These are phyloP conservation scores for Trichoderma harzianum DNA, from an alignment of 2,329 filamentous ascomycete species.

Conservation along the genomic window DNA sequence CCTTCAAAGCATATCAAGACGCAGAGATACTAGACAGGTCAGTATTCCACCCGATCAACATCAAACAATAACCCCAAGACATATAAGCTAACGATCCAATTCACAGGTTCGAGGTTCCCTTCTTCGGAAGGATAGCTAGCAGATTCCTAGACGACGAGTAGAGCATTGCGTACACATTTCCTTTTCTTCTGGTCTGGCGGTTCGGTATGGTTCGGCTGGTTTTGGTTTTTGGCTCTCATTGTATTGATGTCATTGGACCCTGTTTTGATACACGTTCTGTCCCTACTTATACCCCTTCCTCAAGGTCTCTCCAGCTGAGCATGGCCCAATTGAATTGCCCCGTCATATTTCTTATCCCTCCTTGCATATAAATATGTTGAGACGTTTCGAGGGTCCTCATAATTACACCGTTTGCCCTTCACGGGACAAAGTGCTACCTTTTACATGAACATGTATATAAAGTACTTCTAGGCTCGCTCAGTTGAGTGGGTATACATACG, in stretches of 20 bases:
- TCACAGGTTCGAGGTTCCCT: conserved; percentile 74
- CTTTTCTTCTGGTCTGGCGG: neutral
- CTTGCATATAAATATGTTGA: neutral
- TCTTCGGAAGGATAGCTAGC: conserved; percentile 81
- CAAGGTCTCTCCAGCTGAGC: neutral
- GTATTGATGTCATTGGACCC: neutral
- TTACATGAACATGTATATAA: neutral
- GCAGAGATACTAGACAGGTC: conserved; percentile 66
- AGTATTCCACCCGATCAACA: conserved; percentile 12
- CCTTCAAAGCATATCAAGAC: conserved; percentile 78
- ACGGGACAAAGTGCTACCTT: neutral
- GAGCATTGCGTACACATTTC: neutral
- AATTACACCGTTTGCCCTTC: neutral
- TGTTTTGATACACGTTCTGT: neutral
- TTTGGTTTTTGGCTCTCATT: neutral
- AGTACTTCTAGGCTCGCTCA: neutral
- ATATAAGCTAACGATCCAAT: neutral
- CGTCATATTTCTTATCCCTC: neutral
- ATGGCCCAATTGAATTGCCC: neutral
- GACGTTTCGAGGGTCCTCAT: neutral
- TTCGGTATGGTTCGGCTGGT: neutral
- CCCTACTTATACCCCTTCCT: conserved; percentile 14
- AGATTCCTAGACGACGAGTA: conserved; percentile 85
- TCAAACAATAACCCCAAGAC: neutral
- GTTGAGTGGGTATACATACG: neutral